Conservation (phyloP, 805 yeast genomes). For the Novakomyces olei region DNA sequence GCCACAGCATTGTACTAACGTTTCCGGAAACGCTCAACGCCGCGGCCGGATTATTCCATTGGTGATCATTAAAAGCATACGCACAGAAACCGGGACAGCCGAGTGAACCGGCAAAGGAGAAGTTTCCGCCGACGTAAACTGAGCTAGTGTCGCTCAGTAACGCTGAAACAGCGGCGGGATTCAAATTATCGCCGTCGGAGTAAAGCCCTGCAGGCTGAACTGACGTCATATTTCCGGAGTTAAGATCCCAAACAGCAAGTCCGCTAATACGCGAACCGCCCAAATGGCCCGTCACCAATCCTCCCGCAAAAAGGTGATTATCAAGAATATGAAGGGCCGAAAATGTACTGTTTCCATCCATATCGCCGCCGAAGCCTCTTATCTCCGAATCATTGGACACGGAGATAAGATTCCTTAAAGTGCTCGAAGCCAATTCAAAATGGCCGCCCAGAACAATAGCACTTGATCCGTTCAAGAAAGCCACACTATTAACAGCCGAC, state of each 20-base stretch:
- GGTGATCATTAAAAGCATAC: conserved; percentile 38
- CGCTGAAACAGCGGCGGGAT: conserved; percentile 20
- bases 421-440: too few relatives aligned
- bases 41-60: too few relatives aligned
- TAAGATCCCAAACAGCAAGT: conserved; percentile 31
- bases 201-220: conserved; percentile 28
- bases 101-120: conserved; percentile 33
- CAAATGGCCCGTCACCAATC: conserved; percentile 13
- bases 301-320: conserved; percentile 15
- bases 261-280: conserved; percentile 18
- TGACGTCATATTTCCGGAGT: conserved; percentile 19
- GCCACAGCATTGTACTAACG: too few relatives aligned
- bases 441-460: too few relatives aligned
- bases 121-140: conserved; percentile 60
- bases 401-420: conserved; percentile 12
- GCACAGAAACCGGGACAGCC: conserved; percentile 45
- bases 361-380: conserved; percentile 9
- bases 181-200: conserved; percentile 19
- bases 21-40: too few relatives aligned
- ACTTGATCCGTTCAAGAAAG: too few relatives aligned
- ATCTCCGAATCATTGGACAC: conserved; percentile 12
- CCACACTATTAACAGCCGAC: too few relatives aligned
- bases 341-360: conserved; percentile 9
- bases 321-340: conserved; percentile 12
- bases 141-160: conserved; percentile 19